Evolutionary conservation across 345 rosid genomes (phyloP).

Genomic region (Gynandropsis gynandra): DNA sequence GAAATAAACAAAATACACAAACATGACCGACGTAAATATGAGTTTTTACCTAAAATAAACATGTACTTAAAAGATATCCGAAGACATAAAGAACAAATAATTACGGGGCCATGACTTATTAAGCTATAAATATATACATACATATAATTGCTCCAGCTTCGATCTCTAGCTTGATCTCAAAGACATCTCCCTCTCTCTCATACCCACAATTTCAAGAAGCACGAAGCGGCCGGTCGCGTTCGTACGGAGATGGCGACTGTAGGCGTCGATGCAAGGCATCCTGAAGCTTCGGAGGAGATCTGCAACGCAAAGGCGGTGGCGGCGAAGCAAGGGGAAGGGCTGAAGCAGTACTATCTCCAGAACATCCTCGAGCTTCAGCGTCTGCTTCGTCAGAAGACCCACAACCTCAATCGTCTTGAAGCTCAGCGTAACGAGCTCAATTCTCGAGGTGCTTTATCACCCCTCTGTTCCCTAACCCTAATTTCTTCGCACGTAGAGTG

Average conservation of each 20-base stretch:
- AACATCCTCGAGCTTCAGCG: slow-evolving; percentile 87
- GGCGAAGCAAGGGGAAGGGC: slow-evolving; percentile 83
- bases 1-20: too few species aligned
- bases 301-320: slow-evolving; percentile 43
- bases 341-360: slow-evolving; percentile 79
- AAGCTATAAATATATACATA: too few species aligned
- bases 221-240: not conserved
- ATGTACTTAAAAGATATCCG: too few species aligned
- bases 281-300: slow-evolving; percentile 33
- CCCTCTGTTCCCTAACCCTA: slow-evolving; percentile 6
- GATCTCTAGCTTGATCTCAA: too few species aligned
- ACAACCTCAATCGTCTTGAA: slow-evolving; percentile 93
- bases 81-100: too few species aligned
- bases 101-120: too few species aligned
- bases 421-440: slow-evolving; percentile 97
- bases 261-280: slow-evolving; percentile 31
- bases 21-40: too few species aligned
- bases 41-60: too few species aligned
- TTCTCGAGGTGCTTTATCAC: slow-evolving; percentile 55
- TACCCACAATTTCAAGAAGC: slow-evolving; percentile 9
- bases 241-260: slow-evolving; percentile 33
- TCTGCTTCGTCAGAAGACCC: slow-evolving; percentile 58
- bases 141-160: too few species aligned
- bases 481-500: not conserved
- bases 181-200: too few species aligned